These are phyloP conservation scores for Asterophora lycoperdoides DNA, from an alignment of 768 basidiomycete species.

Conservation along the genomic window DNA sequence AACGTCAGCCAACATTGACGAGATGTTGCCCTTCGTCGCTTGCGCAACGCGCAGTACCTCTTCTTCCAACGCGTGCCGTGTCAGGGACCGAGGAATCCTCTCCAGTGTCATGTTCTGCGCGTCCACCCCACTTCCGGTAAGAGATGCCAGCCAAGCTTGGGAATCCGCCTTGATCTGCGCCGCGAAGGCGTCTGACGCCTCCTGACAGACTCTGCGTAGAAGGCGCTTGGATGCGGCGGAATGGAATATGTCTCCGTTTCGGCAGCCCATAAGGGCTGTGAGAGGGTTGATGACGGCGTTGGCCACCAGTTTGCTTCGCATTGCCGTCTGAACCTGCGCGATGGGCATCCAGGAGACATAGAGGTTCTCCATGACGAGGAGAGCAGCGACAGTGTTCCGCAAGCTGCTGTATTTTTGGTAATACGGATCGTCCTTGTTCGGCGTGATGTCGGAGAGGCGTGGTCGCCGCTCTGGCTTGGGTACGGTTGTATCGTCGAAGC, in stretches of 20 bases:
- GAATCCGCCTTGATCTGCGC: slow-evolving; percentile 44
- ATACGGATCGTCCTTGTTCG: slow-evolving; percentile 31
- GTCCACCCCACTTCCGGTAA: slow-evolving; percentile 25
- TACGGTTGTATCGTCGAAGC: slow-evolving; percentile 32
- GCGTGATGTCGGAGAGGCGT: slow-evolving; percentile 50
- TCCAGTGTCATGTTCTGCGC: slow-evolving; percentile 25
- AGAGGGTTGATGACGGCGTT: slow-evolving; percentile 84
- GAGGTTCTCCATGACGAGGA: slow-evolving; percentile 55
- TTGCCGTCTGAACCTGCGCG: slow-evolving; percentile 57
- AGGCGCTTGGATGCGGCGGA: slow-evolving; percentile 41
- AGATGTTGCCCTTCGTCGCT: slow-evolving; percentile 62
- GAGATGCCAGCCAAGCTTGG: slow-evolving; percentile 28
- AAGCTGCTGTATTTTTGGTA: slow-evolving; percentile 53
- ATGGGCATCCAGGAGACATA: slow-evolving; percentile 62
- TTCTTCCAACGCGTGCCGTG: slow-evolving; percentile 39
- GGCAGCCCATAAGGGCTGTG: slow-evolving; percentile 74
- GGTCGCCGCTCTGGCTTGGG: slow-evolving; percentile 37
- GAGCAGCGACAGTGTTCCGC: slow-evolving; percentile 61
- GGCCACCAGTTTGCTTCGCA: slow-evolving; percentile 78
- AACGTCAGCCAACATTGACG: slow-evolving; percentile 79
- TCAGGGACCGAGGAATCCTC: slow-evolving; percentile 45
- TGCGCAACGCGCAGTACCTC: slow-evolving; percentile 58
- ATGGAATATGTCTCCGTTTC: slow-evolving; percentile 70
- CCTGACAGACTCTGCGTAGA: slow-evolving; percentile 54
- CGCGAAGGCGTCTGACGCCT: slow-evolving; percentile 61